phyloP scores from a whole-genome alignment of 2,329 filamentous ascomycete species.

The Cryphonectria carpinicola region DNA sequence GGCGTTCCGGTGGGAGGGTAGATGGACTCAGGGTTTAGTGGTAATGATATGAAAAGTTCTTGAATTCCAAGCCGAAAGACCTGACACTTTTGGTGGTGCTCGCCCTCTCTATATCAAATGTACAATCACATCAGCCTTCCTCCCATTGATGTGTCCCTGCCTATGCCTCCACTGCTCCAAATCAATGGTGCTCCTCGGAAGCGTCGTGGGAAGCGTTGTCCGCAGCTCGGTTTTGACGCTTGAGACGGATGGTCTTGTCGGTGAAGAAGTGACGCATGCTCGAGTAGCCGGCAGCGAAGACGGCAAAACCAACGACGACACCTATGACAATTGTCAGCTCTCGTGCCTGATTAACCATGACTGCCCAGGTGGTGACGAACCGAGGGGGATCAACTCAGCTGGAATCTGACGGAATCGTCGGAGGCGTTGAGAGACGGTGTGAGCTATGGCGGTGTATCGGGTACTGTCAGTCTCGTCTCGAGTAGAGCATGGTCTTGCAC shows the following conservation, averaged over 20 bases:
- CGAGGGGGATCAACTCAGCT: slow-evolving; percentile 91
- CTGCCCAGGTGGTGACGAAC: slow-evolving; percentile 61
- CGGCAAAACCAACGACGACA: slow-evolving; percentile 83
- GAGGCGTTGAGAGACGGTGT: slow-evolving; percentile 95
- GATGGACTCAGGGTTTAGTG: slow-evolving; percentile 24
- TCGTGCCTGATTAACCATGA: slow-evolving; percentile 8
- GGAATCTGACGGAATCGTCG: slow-evolving; percentile 88
- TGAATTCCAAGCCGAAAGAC: slow-evolving; percentile 21
- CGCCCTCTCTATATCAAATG: slow-evolving; percentile 27
- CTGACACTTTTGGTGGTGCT: slow-evolving; percentile 20
- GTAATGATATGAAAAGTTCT: slow-evolving; percentile 28
- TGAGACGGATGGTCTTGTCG: slow-evolving; percentile 91
- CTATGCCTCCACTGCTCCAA: slow-evolving; percentile 21
- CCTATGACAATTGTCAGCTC: slow-evolving; percentile 54
- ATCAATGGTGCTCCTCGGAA: slow-evolving; percentile 41
- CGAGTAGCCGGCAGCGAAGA: slow-evolving; percentile 83
- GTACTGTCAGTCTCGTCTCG: slow-evolving; percentile 20
- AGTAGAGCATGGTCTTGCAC: background rate
- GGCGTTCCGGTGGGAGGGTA: slow-evolving; percentile 44
- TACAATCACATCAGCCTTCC: slow-evolving; percentile 26
- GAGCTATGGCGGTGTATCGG: slow-evolving; percentile 61
- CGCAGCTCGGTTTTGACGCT: slow-evolving; percentile 65
- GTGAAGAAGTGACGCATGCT: slow-evolving; percentile 78
- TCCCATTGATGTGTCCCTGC: slow-evolving; percentile 28
- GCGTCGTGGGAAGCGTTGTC: slow-evolving; percentile 41